phyloP scores from a whole-genome alignment of 2,329 filamentous ascomycete genomes.

The Daldinia sp. region DNA sequence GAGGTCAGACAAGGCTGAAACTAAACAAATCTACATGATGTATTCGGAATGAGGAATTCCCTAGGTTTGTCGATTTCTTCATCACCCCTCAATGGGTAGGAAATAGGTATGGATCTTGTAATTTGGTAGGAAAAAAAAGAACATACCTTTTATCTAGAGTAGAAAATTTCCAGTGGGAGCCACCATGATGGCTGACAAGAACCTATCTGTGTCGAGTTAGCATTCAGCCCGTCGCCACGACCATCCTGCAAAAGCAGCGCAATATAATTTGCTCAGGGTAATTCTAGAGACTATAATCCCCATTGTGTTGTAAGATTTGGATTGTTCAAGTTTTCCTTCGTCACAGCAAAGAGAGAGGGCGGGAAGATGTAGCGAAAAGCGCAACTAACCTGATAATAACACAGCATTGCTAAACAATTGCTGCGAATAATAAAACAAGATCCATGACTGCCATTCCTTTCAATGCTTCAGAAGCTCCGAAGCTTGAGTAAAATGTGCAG shows the following conservation, averaged over 20 bases:
- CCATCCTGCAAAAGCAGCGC: neutral
- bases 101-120: conserved; percentile 10
- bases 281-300: conserved; percentile 63
- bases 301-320: conserved; percentile 68
- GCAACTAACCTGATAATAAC: conserved; percentile 15
- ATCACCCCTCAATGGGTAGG: conserved; percentile 61
- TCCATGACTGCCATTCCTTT: neutral
- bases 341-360: conserved; percentile 51
- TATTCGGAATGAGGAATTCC: conserved; percentile 75
- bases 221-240: conserved; percentile 1
- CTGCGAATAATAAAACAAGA: neutral
- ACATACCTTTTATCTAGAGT: conserved; percentile 56
- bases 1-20: conserved; percentile 75
- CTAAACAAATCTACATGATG: conserved; percentile 70
- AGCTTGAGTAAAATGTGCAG: neutral
- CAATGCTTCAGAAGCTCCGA: neutral
- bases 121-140: conserved; percentile 18
- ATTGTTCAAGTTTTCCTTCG: conserved; percentile 63
- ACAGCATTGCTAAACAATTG: neutral
- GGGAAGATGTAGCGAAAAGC: neutral
- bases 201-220: conserved; percentile 29
- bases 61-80: conserved; percentile 67
- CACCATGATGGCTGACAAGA: neutral
- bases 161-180: neutral
- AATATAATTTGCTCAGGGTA: conserved; percentile 60